A percentile compares a stretch with the other conserved stretches of the same genome.
phyloP scores from a whole-genome alignment of 768 basidiomycete genomes.

The Terana coerulea region DNA sequence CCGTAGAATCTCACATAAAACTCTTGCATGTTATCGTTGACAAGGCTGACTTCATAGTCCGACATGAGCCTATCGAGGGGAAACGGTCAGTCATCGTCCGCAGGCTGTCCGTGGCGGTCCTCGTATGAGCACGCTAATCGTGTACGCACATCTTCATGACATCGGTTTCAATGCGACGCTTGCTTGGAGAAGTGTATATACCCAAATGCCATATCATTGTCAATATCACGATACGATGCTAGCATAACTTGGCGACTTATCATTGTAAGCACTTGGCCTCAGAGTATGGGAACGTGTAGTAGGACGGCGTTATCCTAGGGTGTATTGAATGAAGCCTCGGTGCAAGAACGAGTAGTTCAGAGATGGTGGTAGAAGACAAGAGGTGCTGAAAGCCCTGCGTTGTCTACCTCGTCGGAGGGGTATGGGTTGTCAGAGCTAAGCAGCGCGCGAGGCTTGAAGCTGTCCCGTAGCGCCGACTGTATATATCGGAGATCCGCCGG shows the following conservation, averaged over 20 bases:
- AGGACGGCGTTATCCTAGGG: too few species aligned
- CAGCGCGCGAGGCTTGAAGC: neutral
- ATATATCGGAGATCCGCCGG: neutral
- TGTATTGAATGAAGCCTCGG: too few species aligned
- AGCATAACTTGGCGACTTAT: conserved; percentile 42
- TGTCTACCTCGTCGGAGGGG: too few species aligned
- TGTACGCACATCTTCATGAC: conserved; percentile 92
- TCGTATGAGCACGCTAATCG: neutral
- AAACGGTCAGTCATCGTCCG: neutral
- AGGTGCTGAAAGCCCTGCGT: too few species aligned
- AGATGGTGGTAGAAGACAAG: conserved; percentile 1
- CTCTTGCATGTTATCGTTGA: conserved; percentile 99
- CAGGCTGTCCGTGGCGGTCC: neutral
- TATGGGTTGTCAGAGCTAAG: neutral
- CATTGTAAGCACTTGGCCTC: conserved; percentile 45
- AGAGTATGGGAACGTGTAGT: too few species aligned
- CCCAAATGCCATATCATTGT: conserved; percentile 24
- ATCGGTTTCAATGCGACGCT: conserved; percentile 96
- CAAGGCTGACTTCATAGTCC: conserved; percentile 95
- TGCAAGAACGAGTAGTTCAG: too few species aligned
- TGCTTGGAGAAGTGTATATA: conserved; percentile 72
- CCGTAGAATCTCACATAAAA: conserved; percentile 97
- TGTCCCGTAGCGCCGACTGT: conserved; percentile 1
- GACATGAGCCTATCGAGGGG: conserved; percentile 81
- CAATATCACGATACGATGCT: conserved; percentile 18